A percentile compares a stretch with the other conserved stretches of the same genome.
phyloP scores from a whole-genome alignment of 2,329 filamentous ascomycete genomes.

The Diaporthe citrichinensis region DNA sequence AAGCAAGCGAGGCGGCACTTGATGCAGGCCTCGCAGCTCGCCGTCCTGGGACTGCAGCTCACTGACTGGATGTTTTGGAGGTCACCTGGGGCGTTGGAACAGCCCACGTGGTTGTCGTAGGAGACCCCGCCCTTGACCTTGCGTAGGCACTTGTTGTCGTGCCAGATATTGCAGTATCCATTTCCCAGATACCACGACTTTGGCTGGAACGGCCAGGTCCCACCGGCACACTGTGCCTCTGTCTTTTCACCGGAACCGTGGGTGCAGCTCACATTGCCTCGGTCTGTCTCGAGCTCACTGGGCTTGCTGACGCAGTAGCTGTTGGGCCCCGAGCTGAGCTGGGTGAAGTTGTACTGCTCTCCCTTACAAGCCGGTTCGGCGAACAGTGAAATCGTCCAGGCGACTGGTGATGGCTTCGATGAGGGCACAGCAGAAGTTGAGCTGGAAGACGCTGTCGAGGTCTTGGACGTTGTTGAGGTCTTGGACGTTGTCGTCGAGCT shows the following conservation, averaged over 20 bases:
- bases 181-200: background rate
- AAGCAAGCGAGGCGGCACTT: background rate
- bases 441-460: too few species aligned
- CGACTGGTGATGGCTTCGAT: too few species aligned
- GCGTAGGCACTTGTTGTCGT: background rate
- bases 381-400: too few species aligned
- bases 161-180: background rate
- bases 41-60: background rate
- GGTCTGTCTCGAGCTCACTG: background rate
- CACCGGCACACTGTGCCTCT: background rate
- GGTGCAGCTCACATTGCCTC: background rate
- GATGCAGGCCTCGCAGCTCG: background rate
- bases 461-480: too few species aligned
- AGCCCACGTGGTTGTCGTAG: background rate
- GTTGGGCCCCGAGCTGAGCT: background rate
- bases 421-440: background rate
- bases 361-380: too few species aligned
- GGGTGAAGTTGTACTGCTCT: constrained; percentile 10
- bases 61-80: background rate
- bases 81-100: background rate
- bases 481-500: background rate
- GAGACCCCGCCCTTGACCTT: background rate
- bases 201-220: background rate
- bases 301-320: background rate
- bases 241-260: background rate